Evolutionary conservation across 257 asterid genomes (phyloP).

Genomic region (Solanum etuberosum): DNA sequence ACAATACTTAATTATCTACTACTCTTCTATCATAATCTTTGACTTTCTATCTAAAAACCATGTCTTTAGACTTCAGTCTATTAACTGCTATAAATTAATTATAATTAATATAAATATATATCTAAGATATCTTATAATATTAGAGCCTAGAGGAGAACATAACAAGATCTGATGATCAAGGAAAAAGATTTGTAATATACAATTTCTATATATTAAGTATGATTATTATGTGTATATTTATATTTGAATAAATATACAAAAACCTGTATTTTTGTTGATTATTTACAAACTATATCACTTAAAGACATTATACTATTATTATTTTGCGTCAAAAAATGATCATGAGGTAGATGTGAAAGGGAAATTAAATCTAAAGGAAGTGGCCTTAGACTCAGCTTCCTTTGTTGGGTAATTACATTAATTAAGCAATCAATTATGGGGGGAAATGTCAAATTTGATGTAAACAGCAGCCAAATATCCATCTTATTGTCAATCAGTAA

Average conservation of each 20-base stretch:
- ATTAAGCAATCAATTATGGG: background rate
- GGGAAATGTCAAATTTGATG: background rate
- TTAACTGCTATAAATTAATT: too few relatives aligned
- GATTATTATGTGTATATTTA: background rate
- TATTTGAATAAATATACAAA: too few relatives aligned
- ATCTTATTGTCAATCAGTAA: background rate
- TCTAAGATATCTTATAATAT: background rate
- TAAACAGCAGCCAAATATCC: background rate
- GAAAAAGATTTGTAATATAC: too few relatives aligned
- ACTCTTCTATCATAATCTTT: too few relatives aligned
- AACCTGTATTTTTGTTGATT: background rate
- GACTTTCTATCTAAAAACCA: too few relatives aligned
- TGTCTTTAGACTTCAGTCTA: background rate
- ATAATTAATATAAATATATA: too few relatives aligned
- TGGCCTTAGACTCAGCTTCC: background rate
- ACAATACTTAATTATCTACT: too few relatives aligned
- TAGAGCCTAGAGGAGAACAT: background rate
- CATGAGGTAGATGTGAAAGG: background rate
- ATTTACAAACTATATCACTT: background rate
- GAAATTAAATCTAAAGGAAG: background rate
- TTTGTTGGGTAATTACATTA: background rate
- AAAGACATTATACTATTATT: too few relatives aligned
- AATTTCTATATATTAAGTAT: too few relatives aligned
- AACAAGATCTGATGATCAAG: background rate
- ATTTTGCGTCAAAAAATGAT: too few relatives aligned